Evolutionary conservation across 73 alveolate genomes (phyloP).

Genomic region (Paramecium primaurelia): DNA sequence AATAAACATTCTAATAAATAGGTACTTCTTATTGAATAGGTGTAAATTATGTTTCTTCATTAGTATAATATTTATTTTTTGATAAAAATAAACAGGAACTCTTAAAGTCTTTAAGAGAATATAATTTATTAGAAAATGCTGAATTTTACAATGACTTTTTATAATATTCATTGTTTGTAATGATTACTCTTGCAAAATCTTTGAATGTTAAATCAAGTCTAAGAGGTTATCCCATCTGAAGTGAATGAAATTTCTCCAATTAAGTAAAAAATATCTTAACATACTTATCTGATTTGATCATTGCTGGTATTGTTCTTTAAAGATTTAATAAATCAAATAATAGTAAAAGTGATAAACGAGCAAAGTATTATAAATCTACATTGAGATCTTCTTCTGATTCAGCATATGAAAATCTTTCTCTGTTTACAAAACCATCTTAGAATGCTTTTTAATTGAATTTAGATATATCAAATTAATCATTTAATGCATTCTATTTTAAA

Average conservation of each 20-base stretch:
- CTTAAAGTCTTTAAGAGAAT: not conserved
- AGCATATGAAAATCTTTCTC: not conserved
- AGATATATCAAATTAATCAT: not conserved
- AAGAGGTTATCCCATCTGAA: not conserved
- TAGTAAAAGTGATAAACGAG: not conserved
- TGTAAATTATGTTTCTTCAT: not conserved
- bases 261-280: constrained; percentile 3
- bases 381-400: not conserved
- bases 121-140: not conserved
- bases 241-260: not conserved
- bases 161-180: not conserved
- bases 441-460: not conserved
- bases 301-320: not conserved
- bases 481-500: not conserved
- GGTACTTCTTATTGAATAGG: not conserved
- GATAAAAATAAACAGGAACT: not conserved
- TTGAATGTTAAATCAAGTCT: not conserved
- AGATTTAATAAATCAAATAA: not conserved
- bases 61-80: not conserved
- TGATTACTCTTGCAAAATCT: not conserved
- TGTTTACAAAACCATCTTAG: not conserved
- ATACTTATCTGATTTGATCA: not conserved
- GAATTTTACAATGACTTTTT: not conserved
- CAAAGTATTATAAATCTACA: not conserved
- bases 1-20: not conserved